These are phyloP conservation scores for Nepenthes alata DNA, from an alignment of 179 eudicot genomes.

Conservation along the genomic window DNA sequence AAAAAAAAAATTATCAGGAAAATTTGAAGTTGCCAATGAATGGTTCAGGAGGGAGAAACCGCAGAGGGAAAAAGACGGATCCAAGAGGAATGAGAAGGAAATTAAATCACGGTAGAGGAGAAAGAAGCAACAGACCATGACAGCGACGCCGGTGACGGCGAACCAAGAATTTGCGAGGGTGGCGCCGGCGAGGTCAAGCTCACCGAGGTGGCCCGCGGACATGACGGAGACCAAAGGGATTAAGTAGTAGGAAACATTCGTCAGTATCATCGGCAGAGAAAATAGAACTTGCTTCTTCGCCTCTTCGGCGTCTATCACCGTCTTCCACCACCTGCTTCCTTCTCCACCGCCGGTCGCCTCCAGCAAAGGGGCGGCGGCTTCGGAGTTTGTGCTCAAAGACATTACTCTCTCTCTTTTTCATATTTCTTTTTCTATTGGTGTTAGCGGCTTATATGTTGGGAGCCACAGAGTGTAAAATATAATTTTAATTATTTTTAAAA, in stretches of 20 bases:
- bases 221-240: constrained; percentile 51
- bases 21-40: too few relatives aligned
- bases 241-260: constrained; percentile 35
- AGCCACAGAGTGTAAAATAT: too few relatives aligned
- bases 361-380: not conserved
- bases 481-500: too few relatives aligned
- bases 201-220: constrained; percentile 74
- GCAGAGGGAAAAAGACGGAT: too few relatives aligned
- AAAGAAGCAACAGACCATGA: constrained; percentile 32
- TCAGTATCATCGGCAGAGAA: constrained; percentile 49
- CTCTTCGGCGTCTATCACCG: constrained; percentile 29
- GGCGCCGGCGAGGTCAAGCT: constrained; percentile 46
- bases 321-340: constrained; percentile 17
- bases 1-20: too few relatives aligned
- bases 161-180: constrained; percentile 72
- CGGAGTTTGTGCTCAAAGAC: not conserved
- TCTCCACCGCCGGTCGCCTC: not conserved
- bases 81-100: too few relatives aligned
- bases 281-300: constrained; percentile 33
- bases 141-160: constrained; percentile 47
- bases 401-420: too few relatives aligned
- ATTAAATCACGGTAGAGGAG: too few relatives aligned
- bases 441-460: too few relatives aligned
- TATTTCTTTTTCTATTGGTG: too few relatives aligned
- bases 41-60: too few relatives aligned